Conservation (phyloP, 805 yeast species). For the Metschnikowia gelsemii region DNA sequence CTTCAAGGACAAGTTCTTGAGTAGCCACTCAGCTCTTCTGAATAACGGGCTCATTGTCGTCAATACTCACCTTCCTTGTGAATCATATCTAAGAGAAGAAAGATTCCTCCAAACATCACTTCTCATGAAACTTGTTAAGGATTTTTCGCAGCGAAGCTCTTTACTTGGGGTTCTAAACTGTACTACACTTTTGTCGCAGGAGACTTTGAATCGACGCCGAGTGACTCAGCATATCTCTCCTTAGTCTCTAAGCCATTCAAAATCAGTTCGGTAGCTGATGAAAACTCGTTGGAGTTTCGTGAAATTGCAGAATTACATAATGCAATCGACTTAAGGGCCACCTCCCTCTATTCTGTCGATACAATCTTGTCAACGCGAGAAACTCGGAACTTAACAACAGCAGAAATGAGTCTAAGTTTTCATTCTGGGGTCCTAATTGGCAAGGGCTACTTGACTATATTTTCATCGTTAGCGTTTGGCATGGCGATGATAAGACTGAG, state of each 20-base stretch:
- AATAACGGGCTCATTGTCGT: neutral
- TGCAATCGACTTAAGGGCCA: constrained; percentile 2
- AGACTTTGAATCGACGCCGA: constrained; percentile 4
- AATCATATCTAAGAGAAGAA: neutral
- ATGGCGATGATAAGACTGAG: neutral
- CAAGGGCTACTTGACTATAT: constrained; percentile 6
- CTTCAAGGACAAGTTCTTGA: constrained; percentile 1
- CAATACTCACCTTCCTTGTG: constrained; percentile 1
- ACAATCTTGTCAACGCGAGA: neutral
- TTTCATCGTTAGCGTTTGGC: constrained; percentile 3
- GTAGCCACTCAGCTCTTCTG: neutral
- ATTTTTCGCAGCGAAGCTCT: neutral
- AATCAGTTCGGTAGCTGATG: constrained; percentile 10
- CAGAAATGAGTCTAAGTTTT: constrained; percentile 1
- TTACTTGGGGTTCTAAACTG: neutral
- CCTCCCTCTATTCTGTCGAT: constrained; percentile 5
- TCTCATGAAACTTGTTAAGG: constrained; percentile 1
- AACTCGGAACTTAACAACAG: constrained; percentile 33
- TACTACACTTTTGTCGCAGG: constrained; percentile 6
- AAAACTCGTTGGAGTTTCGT: too few species aligned
- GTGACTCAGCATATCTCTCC: constrained; percentile 1
- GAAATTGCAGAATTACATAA: neutral
- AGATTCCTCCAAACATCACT: neutral
- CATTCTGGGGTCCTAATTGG: constrained; percentile 4
- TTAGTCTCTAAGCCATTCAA: constrained; percentile 4